These are phyloP conservation scores for Lactifluus hygrophoroides DNA, from an alignment of 768 basidiomycete species.

Conservation along the genomic window DNA sequence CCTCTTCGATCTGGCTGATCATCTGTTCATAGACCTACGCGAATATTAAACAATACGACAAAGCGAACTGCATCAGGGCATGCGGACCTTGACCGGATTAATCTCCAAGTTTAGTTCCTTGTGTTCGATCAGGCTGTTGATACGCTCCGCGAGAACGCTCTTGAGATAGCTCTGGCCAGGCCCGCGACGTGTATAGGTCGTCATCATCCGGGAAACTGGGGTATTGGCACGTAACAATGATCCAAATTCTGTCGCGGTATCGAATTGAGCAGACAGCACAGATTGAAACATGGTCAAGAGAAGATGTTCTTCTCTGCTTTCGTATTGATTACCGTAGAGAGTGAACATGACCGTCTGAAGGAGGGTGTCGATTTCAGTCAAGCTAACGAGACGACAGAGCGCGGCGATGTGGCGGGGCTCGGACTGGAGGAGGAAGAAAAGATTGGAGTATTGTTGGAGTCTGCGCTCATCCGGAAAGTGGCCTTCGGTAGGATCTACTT, in stretches of 20 bases:
- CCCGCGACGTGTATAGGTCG: conserved; percentile 96
- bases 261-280: conserved; percentile 97
- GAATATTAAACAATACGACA: not conserved
- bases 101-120: conserved; percentile 99
- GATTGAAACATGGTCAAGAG: conserved; percentile 99
- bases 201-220: conserved; percentile 99
- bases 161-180: conserved; percentile 99
- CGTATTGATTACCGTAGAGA: conserved; percentile 98
- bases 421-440: conserved; percentile 97
- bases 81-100: conserved; percentile 86
- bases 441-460: conserved; percentile 92
- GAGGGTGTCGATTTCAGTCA: conserved; percentile 96
- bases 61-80: not conserved
- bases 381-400: conserved; percentile 90
- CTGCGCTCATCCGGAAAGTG: conserved; percentile 92
- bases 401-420: conserved; percentile 97
- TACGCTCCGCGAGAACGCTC: conserved; percentile 92
- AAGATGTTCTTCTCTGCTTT: conserved; percentile 95
- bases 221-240: conserved; percentile 97
- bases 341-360: conserved; percentile 99
- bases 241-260: conserved; percentile 98
- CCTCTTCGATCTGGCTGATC: conserved; percentile 98
- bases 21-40: conserved; percentile 95
- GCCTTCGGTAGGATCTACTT: conserved; percentile 87
- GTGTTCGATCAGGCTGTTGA: conserved; percentile 98